Percentiles rank a stretch among this genome's conserved stretches.
phyloP scores from a whole-genome alignment of 1,139 yeast species.

The Candida frijolesensis region DNA sequence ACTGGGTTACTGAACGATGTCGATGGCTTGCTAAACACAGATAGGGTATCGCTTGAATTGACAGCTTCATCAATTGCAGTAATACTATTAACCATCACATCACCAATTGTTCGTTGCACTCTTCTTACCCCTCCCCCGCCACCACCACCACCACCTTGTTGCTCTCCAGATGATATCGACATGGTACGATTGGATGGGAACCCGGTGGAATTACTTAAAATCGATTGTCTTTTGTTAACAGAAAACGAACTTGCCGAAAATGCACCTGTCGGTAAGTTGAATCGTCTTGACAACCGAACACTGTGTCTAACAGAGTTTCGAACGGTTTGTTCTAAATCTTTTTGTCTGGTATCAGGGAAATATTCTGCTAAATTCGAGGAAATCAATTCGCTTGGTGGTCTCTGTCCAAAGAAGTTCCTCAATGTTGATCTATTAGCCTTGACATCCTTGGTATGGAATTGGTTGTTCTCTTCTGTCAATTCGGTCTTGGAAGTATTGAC shows the following conservation, averaged over 20 bases:
- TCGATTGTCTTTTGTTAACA: constrained; percentile 25
- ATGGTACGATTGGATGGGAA: constrained; percentile 21
- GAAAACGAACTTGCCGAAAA: constrained; percentile 20
- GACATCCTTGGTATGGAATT: constrained; percentile 6
- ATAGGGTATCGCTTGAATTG: constrained; percentile 25
- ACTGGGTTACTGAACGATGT: constrained; percentile 18
- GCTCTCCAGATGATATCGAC: constrained; percentile 27
- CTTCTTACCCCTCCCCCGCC: constrained; percentile 14
- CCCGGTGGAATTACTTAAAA: constrained; percentile 26
- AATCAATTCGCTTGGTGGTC: constrained; percentile 93
- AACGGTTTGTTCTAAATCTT: constrained; percentile 76
- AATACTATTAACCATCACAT: constrained; percentile 60
- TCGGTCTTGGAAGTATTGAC: constrained; percentile 16
- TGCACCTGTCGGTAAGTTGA: constrained; percentile 29
- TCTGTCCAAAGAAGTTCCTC: constrained; percentile 75
- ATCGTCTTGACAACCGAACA: constrained; percentile 54
- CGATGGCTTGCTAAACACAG: constrained; percentile 25
- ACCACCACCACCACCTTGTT: constrained; percentile 2
- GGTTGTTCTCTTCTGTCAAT: not conserved
- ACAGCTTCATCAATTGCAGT: constrained; percentile 63
- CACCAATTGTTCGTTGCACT: constrained; percentile 61
- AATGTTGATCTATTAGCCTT: constrained; percentile 26
- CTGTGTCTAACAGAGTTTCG: constrained; percentile 82
- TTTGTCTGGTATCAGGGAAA: constrained; percentile 81
- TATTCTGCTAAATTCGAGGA: constrained; percentile 88